Evolutionary conservation across 2,329 filamentous ascomycete species (phyloP), one percentile per base, ranked within the genome.

Genomic region (Penicillium nordicum): DNA sequence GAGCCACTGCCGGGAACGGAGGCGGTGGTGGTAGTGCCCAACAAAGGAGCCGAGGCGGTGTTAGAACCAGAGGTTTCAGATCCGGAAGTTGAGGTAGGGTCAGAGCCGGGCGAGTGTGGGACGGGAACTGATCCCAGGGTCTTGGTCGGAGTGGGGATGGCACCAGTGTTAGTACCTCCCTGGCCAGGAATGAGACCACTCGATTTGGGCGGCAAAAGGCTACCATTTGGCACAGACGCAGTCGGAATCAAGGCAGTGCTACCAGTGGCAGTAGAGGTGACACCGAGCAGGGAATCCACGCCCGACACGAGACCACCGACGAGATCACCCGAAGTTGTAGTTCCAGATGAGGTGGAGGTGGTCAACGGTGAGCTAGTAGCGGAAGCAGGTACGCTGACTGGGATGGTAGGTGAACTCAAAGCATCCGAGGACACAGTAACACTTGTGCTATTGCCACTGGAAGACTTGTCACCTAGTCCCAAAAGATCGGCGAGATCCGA

Each of bases 361-460:
- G 55, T 14, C 9, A 46, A 41, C 3, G 23, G 21, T n/a, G 38
- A 37, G 27, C 58, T 57, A 1, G 63, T 64, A 34, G 55, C 30
- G 16, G 60, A 55, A 34, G 56, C 57, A 32, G 68, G 67, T 47
- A 70, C 61, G 48, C 66, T 71, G 32, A 69, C 58, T n/a, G 67
- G 55, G 14, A 70, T 67, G 8, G 62, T 67, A 23, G 67, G 56
- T 30, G 59, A 51, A 18, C 57, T 40, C 14, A 14, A 47, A 30
- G 53, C 23, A n/a, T 37, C 37, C 29, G 37, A 42, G n/a, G 50
- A 49, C 11, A 44, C 10, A 18, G 46, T 37, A 29, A 37, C 29
- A 50, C 36, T 58, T 25, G 46, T 54, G 42, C 40, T 47, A 29
- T 53, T 54, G 27, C 46, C 30, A 14, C 52, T 52, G 48, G 57